Base-by-base conservation (phyloP, 345 rosid species). In the Pugionium cornutum region DNA sequence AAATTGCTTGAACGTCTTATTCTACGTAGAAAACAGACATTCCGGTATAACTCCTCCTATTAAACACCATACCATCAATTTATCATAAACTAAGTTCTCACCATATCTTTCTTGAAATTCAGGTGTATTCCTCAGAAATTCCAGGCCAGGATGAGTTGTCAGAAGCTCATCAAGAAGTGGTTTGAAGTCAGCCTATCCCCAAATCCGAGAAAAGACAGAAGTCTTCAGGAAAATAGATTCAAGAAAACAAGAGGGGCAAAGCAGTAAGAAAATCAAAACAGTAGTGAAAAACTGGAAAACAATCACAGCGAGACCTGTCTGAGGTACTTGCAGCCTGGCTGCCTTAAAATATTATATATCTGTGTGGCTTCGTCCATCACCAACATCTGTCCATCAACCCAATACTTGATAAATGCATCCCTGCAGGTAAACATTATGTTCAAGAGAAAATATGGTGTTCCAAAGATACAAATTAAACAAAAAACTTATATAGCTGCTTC, bases 71-170 rank as follows among this genome's bases (percentile, higher is more conserved):
- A 30, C 58, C 7, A 29, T 36, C 55, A 62, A 64, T 36, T 6
- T 50, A 11, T 37, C 36, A 58, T 9, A 25, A 31, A 18, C 53
- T 49, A 26, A 57, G 51, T 62, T 77, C 64, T 46, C 71, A 89
- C 98, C 92, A 72, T 92, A 92, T 89, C 90, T 82, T 74, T 92
- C 92, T 80, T 86, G 97, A 75, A 85, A 86, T 74, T 89, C 96
- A 58, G 96, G 96, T 26, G 89, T 81, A 75, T 79, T 80, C 42
- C 76, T 82, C 67, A 86, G 77, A 72, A 89, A 88, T 73, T 92
- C 89, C 75, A 92, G 77, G 45, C 96, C 97, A 26, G 90, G 95
- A 83, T 92, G 98, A 56, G 88, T 75, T 36, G 79, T 79, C 76
- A 92, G 75, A 71, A 92, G 82, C 76, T 86, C 97, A 66, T 72